These are phyloP conservation scores for Raffaelea albimanens DNA, from an alignment of 2,329 filamentous ascomycete genomes.

Conservation along the genomic window DNA sequence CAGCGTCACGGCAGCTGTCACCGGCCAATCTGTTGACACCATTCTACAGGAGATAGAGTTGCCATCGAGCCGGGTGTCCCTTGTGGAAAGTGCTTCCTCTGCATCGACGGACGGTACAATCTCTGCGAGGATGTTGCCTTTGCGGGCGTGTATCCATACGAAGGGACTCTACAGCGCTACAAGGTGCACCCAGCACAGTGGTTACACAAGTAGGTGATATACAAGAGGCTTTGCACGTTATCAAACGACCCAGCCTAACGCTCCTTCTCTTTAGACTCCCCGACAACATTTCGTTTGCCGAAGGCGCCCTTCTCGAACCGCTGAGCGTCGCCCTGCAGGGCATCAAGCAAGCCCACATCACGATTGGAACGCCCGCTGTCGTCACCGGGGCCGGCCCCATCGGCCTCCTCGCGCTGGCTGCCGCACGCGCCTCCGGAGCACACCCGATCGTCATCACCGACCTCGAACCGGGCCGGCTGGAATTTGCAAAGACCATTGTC, in stretches of 20 bases:
- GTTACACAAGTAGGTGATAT: constrained; percentile 34
- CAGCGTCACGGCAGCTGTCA: no score
- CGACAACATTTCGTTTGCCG: constrained; percentile 43
- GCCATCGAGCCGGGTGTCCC: constrained; percentile 59
- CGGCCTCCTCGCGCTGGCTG: constrained; percentile 52
- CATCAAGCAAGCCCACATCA: constrained; percentile 40
- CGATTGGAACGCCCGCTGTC: constrained; percentile 43
- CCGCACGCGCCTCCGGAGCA: constrained; percentile 51
- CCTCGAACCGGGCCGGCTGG: constrained; percentile 43
- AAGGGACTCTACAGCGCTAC: constrained; percentile 52
- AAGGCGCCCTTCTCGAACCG: constrained; percentile 56
- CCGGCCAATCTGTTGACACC: no score
- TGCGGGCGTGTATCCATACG: constrained; percentile 50
- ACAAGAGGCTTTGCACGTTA: background rate
- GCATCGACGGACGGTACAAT: constrained; percentile 51
- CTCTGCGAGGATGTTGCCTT: constrained; percentile 54
- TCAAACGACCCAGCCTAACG: background rate
- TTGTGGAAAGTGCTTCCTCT: constrained; percentile 51
- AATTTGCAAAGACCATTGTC: constrained; percentile 48
- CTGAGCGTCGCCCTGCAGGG: constrained; percentile 54
- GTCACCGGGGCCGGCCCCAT: constrained; percentile 71
- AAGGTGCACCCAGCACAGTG: constrained; percentile 53
- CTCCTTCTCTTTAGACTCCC: constrained; percentile 26
- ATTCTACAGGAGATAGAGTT: constrained; percentile 45
- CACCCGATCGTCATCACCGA: constrained; percentile 57